phyloP scores from a whole-genome alignment of 257 asterid genomes.

The Prunella vulgaris region DNA sequence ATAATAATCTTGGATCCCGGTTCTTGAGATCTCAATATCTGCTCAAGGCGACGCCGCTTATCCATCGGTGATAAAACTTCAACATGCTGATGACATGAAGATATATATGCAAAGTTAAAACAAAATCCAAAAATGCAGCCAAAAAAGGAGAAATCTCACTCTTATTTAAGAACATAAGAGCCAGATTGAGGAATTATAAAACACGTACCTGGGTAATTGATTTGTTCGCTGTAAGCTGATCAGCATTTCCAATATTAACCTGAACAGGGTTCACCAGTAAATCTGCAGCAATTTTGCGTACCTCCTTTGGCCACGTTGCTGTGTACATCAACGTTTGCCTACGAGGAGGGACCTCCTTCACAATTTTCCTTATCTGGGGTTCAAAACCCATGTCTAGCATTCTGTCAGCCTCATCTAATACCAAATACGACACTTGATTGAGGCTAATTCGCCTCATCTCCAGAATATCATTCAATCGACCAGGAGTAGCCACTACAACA shows the following conservation, averaged over 20 bases:
- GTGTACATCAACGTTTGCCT: constrained; percentile 94
- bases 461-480: constrained; percentile 87
- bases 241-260: constrained; percentile 84
- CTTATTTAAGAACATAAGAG: not conserved
- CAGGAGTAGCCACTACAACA: constrained; percentile 92
- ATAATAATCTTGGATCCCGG: constrained; percentile 86
- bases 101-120: constrained; percentile 9
- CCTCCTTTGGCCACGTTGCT: constrained; percentile 96
- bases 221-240: constrained; percentile 87
- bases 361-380: constrained; percentile 95
- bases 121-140: constrained; percentile 8
- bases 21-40: constrained; percentile 82
- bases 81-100: constrained; percentile 43
- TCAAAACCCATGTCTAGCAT: constrained; percentile 99
- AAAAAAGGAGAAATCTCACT: not conserved
- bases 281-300: constrained; percentile 85
- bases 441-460: constrained; percentile 77
- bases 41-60: constrained; percentile 73
- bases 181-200: not conserved
- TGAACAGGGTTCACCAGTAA: constrained; percentile 74
- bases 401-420: constrained; percentile 93
- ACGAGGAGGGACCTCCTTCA: constrained; percentile 75
- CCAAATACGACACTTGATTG: constrained; percentile 80
- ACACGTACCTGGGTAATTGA: constrained; percentile 72
- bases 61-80: constrained; percentile 62